Evolutionary conservation across 1,284 basidiomycete species (phyloP), one percentile per base, ranked within the genome.

Genomic region (Trichosporon coremiiforme): DNA sequence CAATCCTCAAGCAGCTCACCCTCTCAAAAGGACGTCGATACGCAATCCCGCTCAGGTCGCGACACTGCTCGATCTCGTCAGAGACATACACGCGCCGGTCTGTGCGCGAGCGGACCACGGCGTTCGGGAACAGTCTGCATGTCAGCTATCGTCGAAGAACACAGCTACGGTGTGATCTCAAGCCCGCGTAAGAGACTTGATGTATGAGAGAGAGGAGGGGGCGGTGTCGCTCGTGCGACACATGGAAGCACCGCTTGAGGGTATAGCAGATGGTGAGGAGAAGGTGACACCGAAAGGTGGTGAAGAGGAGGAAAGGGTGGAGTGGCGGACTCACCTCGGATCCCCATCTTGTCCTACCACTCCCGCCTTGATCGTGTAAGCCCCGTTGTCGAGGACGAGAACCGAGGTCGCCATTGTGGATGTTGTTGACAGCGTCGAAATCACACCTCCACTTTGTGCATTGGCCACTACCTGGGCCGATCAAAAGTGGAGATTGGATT

Each of bases 21-120:
- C 91, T 89, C 83, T 96, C 94, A 74, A 95, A 91, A 0, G 94
- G 91, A 35, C 93, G 83, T 8, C 92, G 88, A 80, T 90, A 95
- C 69, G 90, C 88, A 68, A 95, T 85, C 1, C 91, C 89, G 6
- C 92, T 89, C 74, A 89, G 89, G 79, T 95, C 92, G 47, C 84
- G 86, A 79, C 93, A 94, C 17, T 84, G 83, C 17, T 88, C 87
- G 69, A 94, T 85, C 79, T 95, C 92, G 77, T 94, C 91, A 0
- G 91, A 91, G 73, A 93, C 87, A 82, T 92, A 95, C 7, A 89
- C 89, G 69, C 85, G 84, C 76, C 89, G 91, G 83, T 94, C 92
- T 29, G 87, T 88, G 80, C 91, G 92, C 45, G 91, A 92, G 66
- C 91, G 88, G 65, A 90, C 87, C 70, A 94, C 88, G 17, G 91